phyloP scores from a whole-genome alignment of 2,329 filamentous ascomycete species.

The Neophaeococcomyces mojaviensis region DNA sequence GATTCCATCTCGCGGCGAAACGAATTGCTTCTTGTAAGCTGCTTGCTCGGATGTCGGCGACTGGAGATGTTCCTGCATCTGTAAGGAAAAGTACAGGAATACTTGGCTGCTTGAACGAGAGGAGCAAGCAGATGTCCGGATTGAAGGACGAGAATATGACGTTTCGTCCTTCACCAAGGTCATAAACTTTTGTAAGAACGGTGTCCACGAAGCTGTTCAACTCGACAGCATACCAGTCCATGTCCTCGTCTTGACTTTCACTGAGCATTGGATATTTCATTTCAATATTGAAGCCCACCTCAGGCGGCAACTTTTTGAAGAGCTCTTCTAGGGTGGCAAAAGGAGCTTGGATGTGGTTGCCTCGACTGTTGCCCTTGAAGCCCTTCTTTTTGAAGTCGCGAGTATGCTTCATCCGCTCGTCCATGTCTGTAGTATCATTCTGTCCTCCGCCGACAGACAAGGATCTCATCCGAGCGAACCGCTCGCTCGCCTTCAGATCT shows the following conservation, averaged over 20 bases:
- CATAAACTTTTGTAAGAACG: slow-evolving; percentile 82
- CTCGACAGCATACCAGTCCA: slow-evolving; percentile 94
- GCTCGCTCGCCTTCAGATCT: slow-evolving; percentile 21
- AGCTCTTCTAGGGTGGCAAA: slow-evolving; percentile 94
- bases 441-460: slow-evolving; percentile 52
- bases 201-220: slow-evolving; percentile 96
- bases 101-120: slow-evolving; percentile 94
- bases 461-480: slow-evolving; percentile 40
- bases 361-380: slow-evolving; percentile 90
- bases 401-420: slow-evolving; percentile 94
- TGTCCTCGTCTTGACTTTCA: slow-evolving; percentile 89
- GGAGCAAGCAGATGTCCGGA: slow-evolving; percentile 86
- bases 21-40: slow-evolving; percentile 92
- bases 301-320: slow-evolving; percentile 72
- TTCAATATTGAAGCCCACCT: slow-evolving; percentile 95
- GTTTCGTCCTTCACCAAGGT: slow-evolving; percentile 71
- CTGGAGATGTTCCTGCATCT: slow-evolving; percentile 71
- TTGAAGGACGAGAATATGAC: slow-evolving; percentile 98
- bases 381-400: slow-evolving; percentile 90
- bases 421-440: slow-evolving; percentile 43
- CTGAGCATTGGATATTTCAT: slow-evolving; percentile 99
- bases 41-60: slow-evolving; percentile 82
- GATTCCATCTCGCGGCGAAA: slow-evolving; percentile 89
- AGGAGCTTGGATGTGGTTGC: slow-evolving; percentile 88
- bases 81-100: slow-evolving; percentile 93